A percentile compares a stretch with the other conserved stretches of the same genome.
These are phyloP conservation scores for Phoma sp. DNA, from an alignment of 2,329 filamentous ascomycete species.

Conservation along the genomic window DNA sequence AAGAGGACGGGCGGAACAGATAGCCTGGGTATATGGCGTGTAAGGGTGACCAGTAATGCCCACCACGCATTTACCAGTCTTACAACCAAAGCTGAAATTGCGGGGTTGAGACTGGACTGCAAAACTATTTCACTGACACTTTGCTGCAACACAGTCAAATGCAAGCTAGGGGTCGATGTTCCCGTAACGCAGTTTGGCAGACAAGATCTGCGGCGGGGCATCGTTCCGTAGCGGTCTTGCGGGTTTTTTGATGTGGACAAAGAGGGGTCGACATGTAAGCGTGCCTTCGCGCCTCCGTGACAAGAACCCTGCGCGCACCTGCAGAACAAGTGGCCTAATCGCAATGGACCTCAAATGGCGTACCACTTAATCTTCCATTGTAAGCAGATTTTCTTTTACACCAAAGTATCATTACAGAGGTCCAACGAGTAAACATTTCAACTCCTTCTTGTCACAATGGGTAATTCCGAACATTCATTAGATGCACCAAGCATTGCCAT, in stretches of 20 bases:
- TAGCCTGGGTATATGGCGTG: conserved; percentile 9
- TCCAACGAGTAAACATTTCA: background rate
- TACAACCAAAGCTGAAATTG: no score
- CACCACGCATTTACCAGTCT: background rate
- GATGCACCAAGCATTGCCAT: conserved; percentile 57
- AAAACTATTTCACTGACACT: no score
- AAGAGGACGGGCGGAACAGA: conserved; percentile 9
- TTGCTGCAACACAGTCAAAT: no score
- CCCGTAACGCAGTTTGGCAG: no score
- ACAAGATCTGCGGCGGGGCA: background rate
- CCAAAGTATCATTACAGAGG: background rate
- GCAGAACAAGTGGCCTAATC: no score
- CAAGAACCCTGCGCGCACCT: no score
- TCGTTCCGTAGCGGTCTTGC: background rate
- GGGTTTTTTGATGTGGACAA: background rate
- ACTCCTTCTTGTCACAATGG: background rate
- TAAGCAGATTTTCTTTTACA: no score
- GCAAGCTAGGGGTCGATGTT: no score
- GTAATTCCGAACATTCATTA: background rate
- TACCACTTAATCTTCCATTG: no score
- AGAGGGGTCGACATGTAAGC: background rate
- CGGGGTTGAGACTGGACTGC: no score
- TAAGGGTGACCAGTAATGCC: conserved; percentile 18
- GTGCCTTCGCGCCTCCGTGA: no score
- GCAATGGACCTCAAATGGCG: no score